Conservation (phyloP, 2,329 filamentous ascomycete genomes). For the Ceratocystiopsis sp. region DNA sequence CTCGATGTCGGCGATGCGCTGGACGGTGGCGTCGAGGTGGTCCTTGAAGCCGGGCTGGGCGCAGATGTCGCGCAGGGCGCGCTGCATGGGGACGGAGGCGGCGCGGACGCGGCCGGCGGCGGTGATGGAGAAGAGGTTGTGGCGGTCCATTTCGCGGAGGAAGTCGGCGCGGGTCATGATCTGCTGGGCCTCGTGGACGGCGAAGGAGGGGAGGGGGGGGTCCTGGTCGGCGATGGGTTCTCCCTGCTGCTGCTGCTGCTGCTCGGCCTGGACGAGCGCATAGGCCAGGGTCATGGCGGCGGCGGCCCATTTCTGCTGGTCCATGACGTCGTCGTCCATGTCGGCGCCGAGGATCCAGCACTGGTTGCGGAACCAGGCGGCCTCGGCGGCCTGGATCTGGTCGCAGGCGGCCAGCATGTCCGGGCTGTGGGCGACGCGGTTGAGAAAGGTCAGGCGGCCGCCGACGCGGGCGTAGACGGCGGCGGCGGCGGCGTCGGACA, state of each 20-base stretch:
- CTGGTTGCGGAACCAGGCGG: slow-evolving; percentile 62
- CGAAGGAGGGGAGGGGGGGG: slow-evolving; percentile 52
- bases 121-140: slow-evolving; percentile 92
- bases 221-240: neutral
- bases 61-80: slow-evolving; percentile 77
- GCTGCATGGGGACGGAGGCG: slow-evolving; percentile 91
- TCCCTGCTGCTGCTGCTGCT: slow-evolving; percentile 15
- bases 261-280: slow-evolving; percentile 72
- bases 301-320: slow-evolving; percentile 78
- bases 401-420: slow-evolving; percentile 67
- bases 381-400: slow-evolving; percentile 47
- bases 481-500: slow-evolving; percentile 40
- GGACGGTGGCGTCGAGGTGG: slow-evolving; percentile 64
- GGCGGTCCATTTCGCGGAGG: slow-evolving; percentile 77
- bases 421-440: slow-evolving; percentile 68
- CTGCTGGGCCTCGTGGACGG: slow-evolving; percentile 68
- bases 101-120: slow-evolving; percentile 73
- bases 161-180: slow-evolving; percentile 96
- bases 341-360: slow-evolving; percentile 57
- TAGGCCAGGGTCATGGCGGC: slow-evolving; percentile 82
- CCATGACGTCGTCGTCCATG: slow-evolving; percentile 53
- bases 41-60: slow-evolving; percentile 59
- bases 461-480: slow-evolving; percentile 76
- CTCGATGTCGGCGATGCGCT: slow-evolving; percentile 85
- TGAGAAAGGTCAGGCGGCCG: slow-evolving; percentile 74